Conservation (phyloP, 2,329 filamentous ascomycete genomes). For the Kalaharituber pfeilii region DNA sequence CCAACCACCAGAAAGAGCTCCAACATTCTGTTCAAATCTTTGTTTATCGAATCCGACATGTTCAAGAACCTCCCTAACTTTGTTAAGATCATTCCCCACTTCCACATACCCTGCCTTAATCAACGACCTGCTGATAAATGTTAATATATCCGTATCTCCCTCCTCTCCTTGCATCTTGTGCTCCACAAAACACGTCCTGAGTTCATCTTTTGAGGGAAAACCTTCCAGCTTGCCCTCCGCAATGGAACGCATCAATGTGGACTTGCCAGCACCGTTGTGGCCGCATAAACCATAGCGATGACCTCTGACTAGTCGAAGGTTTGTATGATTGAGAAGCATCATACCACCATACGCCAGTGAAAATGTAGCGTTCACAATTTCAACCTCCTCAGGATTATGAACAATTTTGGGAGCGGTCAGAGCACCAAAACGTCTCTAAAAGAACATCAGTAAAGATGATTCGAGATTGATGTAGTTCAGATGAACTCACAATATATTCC, state of each 20-base stretch:
- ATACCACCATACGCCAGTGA: slow-evolving; percentile 95
- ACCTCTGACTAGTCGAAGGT: slow-evolving; percentile 82
- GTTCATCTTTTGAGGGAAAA: slow-evolving; percentile 78
- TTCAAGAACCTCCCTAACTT: slow-evolving; percentile 64
- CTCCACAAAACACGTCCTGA: slow-evolving; percentile 95
- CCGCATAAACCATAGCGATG: slow-evolving; percentile 95
- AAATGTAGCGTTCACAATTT: slow-evolving; percentile 96
- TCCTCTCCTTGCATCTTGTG: slow-evolving; percentile 95
- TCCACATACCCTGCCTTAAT: slow-evolving; percentile 39
- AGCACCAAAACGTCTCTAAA: neutral
- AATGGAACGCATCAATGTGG: slow-evolving; percentile 96
- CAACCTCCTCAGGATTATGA: slow-evolving; percentile 77
- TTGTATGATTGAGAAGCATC: slow-evolving; percentile 90
- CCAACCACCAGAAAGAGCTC: slow-evolving; percentile 93
- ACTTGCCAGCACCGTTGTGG: slow-evolving; percentile 94
- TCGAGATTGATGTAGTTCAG: no score
- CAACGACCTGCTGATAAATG: slow-evolving; percentile 75
- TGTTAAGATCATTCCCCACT: slow-evolving; percentile 39
- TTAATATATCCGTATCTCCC: slow-evolving; percentile 84
- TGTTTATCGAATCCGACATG: slow-evolving; percentile 94
- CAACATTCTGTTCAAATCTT: slow-evolving; percentile 74
- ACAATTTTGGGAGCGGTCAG: slow-evolving; percentile 54
- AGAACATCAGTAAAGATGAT: neutral
- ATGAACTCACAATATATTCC: slow-evolving; percentile 14
- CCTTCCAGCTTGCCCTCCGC: slow-evolving; percentile 91